These are phyloP conservation scores for Coelastrella sp. DNA, from an alignment of 139 green algal species.

Conservation along the genomic window DNA sequence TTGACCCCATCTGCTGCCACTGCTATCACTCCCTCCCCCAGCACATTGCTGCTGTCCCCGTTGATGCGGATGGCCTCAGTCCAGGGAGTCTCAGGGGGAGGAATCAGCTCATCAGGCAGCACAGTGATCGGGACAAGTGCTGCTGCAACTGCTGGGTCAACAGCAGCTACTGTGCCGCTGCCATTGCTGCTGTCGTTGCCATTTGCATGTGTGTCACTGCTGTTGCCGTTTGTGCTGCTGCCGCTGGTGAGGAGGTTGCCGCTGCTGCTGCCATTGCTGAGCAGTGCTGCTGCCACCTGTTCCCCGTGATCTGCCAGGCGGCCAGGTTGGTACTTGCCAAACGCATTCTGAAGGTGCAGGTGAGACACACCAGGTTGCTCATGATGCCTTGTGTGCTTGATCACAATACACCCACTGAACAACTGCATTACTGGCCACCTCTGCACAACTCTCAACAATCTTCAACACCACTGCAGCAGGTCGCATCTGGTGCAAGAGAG, in stretches of 20 bases:
- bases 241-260: neutral
- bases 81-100: conserved; percentile 1
- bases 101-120: neutral
- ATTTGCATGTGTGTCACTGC: neutral
- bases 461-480: neutral
- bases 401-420: neutral
- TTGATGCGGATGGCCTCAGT: conserved; percentile 42
- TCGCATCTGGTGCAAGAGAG: neutral
- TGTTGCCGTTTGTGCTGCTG: neutral
- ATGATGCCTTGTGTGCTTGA: too few relatives aligned
- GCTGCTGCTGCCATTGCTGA: conserved; percentile 18
- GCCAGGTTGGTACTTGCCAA: conserved; percentile 48
- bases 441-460: neutral
- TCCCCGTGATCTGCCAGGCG: conserved; percentile 3
- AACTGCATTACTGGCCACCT: neutral
- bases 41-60: conserved; percentile 39
- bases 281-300: conserved; percentile 9
- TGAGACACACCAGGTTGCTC: too few relatives aligned
- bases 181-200: neutral
- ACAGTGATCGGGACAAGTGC: neutral
- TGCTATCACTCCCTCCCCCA: neutral
- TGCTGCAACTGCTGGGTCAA: conserved; percentile 7
- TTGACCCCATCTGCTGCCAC: conserved; percentile 57
- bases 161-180: neutral
- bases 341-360: conserved; percentile 42